Conservation (phyloP, 2,329 filamentous ascomycete species). For the Alternaria solani region DNA sequence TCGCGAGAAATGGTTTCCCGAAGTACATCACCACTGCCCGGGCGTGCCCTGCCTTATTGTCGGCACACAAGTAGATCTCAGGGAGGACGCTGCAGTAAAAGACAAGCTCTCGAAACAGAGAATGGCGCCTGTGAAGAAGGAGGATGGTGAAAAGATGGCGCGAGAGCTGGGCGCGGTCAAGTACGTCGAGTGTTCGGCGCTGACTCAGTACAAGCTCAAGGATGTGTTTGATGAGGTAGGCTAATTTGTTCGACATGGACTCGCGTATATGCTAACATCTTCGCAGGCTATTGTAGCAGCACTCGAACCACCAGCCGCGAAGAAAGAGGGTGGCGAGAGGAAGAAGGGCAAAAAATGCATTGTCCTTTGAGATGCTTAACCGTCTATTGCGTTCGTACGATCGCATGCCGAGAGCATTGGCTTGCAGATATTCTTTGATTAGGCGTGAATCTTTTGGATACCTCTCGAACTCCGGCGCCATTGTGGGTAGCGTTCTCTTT, state of each 20-base stretch:
- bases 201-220: slow-evolving; percentile 98
- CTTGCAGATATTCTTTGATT: slow-evolving; percentile 43
- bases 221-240: slow-evolving; percentile 98
- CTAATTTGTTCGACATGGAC: background rate
- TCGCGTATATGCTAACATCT: slow-evolving; percentile 15
- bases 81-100: slow-evolving; percentile 84
- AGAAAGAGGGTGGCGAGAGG: slow-evolving; percentile 65
- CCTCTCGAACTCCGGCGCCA: slow-evolving; percentile 50
- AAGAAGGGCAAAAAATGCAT: slow-evolving; percentile 49
- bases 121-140: slow-evolving; percentile 90
- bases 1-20: slow-evolving; percentile 97
- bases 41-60: slow-evolving; percentile 98
- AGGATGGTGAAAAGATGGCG: slow-evolving; percentile 95
- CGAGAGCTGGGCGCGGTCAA: slow-evolving; percentile 98
- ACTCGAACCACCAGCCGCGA: slow-evolving; percentile 80
- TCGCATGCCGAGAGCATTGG: slow-evolving; percentile 33
- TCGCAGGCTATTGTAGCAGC: slow-evolving; percentile 90
- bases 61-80: slow-evolving; percentile 94
- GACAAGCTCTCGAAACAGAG: slow-evolving; percentile 96
- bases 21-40: slow-evolving; percentile 98
- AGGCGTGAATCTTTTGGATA: slow-evolving; percentile 51
- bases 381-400: slow-evolving; percentile 13
- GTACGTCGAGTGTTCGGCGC: slow-evolving; percentile 97
- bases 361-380: slow-evolving; percentile 42
- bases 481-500: slow-evolving; percentile 51